Evolutionary conservation across 306 rosid genomes (phyloP).

Genomic region (Cercis canadensis): DNA sequence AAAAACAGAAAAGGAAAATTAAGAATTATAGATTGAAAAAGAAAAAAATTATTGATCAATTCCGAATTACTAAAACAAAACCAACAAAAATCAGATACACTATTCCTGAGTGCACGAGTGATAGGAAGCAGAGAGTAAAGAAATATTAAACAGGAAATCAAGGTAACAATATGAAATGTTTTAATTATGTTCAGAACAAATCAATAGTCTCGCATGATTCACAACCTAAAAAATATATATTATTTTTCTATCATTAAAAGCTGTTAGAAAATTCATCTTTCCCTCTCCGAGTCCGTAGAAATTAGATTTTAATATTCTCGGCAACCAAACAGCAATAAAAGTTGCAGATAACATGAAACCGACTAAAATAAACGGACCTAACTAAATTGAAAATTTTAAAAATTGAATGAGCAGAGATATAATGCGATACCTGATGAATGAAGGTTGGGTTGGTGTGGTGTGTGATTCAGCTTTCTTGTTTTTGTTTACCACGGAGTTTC

Average conservation of each 20-base stretch:
- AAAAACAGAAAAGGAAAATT: not conserved
- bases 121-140: not conserved
- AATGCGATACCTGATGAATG: conserved; percentile 25
- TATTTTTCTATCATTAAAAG: not conserved
- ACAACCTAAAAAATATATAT: not conserved
- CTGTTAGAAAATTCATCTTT: not conserved
- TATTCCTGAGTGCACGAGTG: too few relatives aligned
- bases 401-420: not conserved
- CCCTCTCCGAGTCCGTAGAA: not conserved
- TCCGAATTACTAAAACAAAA: not conserved
- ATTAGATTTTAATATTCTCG: not conserved
- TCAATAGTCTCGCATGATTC: not conserved
- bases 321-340: not conserved
- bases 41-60: not conserved
- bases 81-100: not conserved
- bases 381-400: not conserved
- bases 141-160: not conserved
- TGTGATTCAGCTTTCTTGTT: not conserved
- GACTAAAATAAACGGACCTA: not conserved
- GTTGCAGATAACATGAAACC: not conserved
- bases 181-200: not conserved
- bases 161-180: not conserved
- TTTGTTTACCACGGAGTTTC: too few relatives aligned
- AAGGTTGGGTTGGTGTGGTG: not conserved
- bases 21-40: not conserved